These are phyloP conservation scores for Phellopilus nigrolimitatus DNA, from an alignment of 1,284 basidiomycete genomes.

Conservation along the genomic window DNA sequence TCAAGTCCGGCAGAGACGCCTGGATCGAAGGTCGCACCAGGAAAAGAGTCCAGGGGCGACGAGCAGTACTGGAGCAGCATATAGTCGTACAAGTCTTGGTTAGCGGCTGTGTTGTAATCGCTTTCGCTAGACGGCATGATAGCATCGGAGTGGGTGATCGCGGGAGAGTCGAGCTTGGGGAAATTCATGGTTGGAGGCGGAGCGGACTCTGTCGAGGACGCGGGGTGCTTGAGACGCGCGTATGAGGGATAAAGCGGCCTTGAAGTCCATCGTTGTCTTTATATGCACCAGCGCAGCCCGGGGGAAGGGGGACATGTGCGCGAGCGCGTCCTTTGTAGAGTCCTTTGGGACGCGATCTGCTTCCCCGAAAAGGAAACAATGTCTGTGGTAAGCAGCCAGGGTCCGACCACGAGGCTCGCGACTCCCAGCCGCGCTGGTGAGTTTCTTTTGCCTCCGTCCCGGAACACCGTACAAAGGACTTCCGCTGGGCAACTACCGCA, in stretches of 20 bases:
- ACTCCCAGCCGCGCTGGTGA: neutral
- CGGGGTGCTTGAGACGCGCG: neutral
- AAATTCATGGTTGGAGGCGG: neutral
- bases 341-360: slow-evolving; percentile 1
- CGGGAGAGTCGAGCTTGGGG: neutral
- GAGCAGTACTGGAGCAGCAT: too few species aligned
- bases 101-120: too few species aligned
- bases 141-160: neutral
- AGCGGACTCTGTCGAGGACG: neutral
- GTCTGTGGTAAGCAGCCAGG: neutral
- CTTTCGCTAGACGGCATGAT: neutral
- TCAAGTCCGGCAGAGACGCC: too few species aligned
- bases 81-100: too few species aligned
- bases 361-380: neutral
- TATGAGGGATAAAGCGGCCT: neutral
- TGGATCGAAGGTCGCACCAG: too few species aligned
- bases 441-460: neutral
- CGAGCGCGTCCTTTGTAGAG: slow-evolving; percentile 11
- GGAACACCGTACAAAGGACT: slow-evolving; percentile 12
- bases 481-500: neutral
- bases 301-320: neutral
- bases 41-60: too few species aligned
- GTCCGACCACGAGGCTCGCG: slow-evolving; percentile 1
- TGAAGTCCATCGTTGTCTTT: slow-evolving; percentile 1
- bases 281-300: neutral